Evolutionary conservation across 2,329 filamentous ascomycete genomes (phyloP), one percentile per base, ranked within the genome.

Genomic region (Davidsoniella neocaledoniae): DNA sequence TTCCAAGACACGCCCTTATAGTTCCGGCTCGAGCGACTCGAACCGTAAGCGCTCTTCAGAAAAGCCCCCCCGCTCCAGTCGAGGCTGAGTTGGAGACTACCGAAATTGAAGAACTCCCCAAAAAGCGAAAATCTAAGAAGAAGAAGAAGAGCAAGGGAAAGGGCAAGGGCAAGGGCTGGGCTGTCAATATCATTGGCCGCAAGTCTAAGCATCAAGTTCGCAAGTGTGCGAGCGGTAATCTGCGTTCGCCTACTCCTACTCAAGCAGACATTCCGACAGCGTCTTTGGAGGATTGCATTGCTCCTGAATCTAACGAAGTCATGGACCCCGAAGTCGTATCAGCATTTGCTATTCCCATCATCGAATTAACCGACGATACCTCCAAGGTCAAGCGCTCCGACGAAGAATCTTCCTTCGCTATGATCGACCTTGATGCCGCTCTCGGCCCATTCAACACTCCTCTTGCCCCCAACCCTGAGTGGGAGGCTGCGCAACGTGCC

Each of bases 401-500:
- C 7, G 76, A 80, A 43, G 85, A 93, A 53, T 63, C 75, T 2
- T 73, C 81, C 48, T 85, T 79, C 59, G 81, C 84, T 6, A 82
- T 95, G 63, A 93, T 98, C 55, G 91, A 98, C 62, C 69, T 98
- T 40, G 91, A 98, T 65, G 90, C 88, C 16, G 91, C 90, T 23
- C 72, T 96, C 1, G 88, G 87, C 1, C 87, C 90, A 0, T 94
- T 94, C 64, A 91, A 93, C 58, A 94, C 87, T 0, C 83, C 84
- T 23, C 68, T 79, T 2, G 69, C 68, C 29, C 70, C 70, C 9
- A 79, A 79, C 52, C 68, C 74, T 2, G 77, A 80, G 53, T 83
- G 80, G 72, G 78, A 82, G 54, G 76, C 77, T 2, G 79, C 78
- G 6, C 77, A 83, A 56, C 69, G 69, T 52, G 71, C 71, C 1